Evolutionary conservation across 768 basidiomycete genomes (phyloP), one percentile per base, ranked within the genome.

Genomic region (Boletales sp.): DNA sequence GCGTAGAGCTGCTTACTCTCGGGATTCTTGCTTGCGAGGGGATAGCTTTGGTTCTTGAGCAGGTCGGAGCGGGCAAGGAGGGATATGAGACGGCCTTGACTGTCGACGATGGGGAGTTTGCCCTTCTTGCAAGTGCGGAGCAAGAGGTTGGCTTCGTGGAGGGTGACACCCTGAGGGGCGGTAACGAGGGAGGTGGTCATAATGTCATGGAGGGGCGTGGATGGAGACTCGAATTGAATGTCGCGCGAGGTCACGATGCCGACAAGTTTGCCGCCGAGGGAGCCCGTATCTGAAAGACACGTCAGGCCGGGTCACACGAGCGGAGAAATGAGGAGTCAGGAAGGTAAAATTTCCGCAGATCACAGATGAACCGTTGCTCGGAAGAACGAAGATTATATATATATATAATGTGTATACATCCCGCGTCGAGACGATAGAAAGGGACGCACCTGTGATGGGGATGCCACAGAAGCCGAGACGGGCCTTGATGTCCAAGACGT

Each of bases 221-320:
- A 67, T 1, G 81, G 72, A 43, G 83, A 74, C 48, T 86, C 86
- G 78, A 98, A 99, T 69, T 97, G 94, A 54, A 98, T 81, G 68
- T 99, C 96, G 59, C 96, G 90, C 25, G 88, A 83, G 11, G 96
- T 98, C 57, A 98, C 93, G 57, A 98, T 98, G 44, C 96, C 96
- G 53, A 97, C 77, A 39, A 99, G 87, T 69, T 90, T 94, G 37
- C 92, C 90, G 37, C 93, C 92, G 33, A 96, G 74, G 7, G 75
- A 73, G 35, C 95, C 96, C 13, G 84, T 85, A 54, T 96, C 94
- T 96, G 67, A 48, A 37, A n/a, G 39, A 8, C 43, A 48, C 0
- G 57, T 71, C 35, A 70, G 63, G 30, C 13, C 21, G 28, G 33
- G 44, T 47, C 33, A 57, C 41, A 52, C 21, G 21, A 21, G 21